These are phyloP conservation scores for Diutina catenulata DNA, from an alignment of 1,139 yeast species.

Conservation along the genomic window DNA sequence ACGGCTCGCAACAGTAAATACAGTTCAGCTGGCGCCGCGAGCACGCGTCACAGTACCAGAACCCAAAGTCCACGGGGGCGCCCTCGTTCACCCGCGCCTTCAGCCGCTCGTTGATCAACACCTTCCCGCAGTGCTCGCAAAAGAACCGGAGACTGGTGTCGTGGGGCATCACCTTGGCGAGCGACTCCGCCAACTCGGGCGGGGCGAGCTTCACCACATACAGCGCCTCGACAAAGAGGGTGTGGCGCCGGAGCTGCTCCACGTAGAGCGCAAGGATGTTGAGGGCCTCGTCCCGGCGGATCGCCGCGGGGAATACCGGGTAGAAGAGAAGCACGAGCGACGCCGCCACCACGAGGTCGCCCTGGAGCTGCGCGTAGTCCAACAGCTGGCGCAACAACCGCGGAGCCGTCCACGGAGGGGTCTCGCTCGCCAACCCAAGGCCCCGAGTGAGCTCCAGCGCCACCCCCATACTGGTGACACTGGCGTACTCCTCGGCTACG, in stretches of 20 bases:
- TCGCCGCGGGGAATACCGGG: neutral
- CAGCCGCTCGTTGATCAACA: conserved; percentile 53
- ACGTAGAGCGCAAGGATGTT: conserved; percentile 53
- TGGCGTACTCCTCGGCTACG: neutral
- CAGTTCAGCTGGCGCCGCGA: conserved; percentile 51
- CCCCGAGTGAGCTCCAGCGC: conserved; percentile 2
- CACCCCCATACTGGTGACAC: neutral
- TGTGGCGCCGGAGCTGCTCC: conserved; percentile 39
- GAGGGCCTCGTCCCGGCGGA: conserved; percentile 41
- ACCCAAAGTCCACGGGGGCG: conserved; percentile 34
- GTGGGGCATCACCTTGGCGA: conserved; percentile 26
- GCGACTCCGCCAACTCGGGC: conserved; percentile 19
- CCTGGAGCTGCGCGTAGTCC: conserved; percentile 46
- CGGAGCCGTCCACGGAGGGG: conserved; percentile 19
- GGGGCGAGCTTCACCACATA: conserved; percentile 42
- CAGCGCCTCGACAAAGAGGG: conserved; percentile 47
- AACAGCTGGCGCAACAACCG: conserved; percentile 30
- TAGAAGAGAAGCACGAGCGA: neutral
- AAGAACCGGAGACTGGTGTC: conserved; percentile 50
- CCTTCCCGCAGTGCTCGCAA: conserved; percentile 57
- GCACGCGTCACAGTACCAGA: conserved; percentile 81
- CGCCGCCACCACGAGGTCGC: conserved; percentile 31
- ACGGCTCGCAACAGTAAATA: conserved; percentile 69
- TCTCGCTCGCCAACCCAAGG: neutral
- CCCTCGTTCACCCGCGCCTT: conserved; percentile 21